Percentiles rank a stretch among this genome's conserved stretches.
These are phyloP conservation scores for Talaromyces sp. DNA, from an alignment of 2,329 filamentous ascomycete species.

Conservation along the genomic window DNA sequence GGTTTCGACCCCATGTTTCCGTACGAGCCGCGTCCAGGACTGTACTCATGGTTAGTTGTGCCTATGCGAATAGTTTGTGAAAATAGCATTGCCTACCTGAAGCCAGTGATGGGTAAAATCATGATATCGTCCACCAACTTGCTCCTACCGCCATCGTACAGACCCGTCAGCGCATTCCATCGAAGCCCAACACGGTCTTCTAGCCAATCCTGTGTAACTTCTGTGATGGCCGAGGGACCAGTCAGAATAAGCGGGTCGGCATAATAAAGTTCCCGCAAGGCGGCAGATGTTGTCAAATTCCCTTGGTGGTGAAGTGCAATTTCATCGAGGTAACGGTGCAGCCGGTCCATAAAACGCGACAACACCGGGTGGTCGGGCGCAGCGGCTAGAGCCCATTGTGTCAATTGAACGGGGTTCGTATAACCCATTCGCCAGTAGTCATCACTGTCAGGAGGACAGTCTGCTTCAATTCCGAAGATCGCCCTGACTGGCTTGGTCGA, in stretches of 20 bases:
- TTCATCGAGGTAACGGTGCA: slow-evolving; percentile 12
- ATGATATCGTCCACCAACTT: slow-evolving; percentile 27
- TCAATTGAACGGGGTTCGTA: slow-evolving; percentile 26
- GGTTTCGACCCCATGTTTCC: slow-evolving; percentile 30
- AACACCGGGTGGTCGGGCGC: slow-evolving; percentile 23
- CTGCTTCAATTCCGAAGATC: slow-evolving; percentile 28
- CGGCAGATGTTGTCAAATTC: slow-evolving; percentile 9
- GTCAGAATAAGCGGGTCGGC: slow-evolving; percentile 26
- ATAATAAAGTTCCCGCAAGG: slow-evolving; percentile 12
- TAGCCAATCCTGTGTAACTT: slow-evolving; percentile 19
- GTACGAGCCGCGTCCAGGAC: slow-evolving; percentile 21
- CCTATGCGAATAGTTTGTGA: not conserved
- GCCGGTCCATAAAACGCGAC: slow-evolving; percentile 20
- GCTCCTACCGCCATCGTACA: slow-evolving; percentile 22
- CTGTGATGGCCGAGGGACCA: slow-evolving; percentile 26
- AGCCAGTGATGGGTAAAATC: slow-evolving; percentile 30
- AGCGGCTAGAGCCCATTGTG: slow-evolving; percentile 27
- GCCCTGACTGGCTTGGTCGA: slow-evolving; percentile 16
- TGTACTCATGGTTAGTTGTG: slow-evolving; percentile 4
- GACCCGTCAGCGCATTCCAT: slow-evolving; percentile 27
- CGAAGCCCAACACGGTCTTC: slow-evolving; percentile 18
- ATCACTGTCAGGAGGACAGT: slow-evolving; percentile 20
- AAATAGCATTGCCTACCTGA: slow-evolving; percentile 19
- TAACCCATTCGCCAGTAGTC: slow-evolving; percentile 32
- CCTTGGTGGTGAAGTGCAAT: slow-evolving; percentile 10